Evolutionary conservation across 164 flowering plant species (phyloP).

Genomic region (Magnolia kwangsiensis): DNA sequence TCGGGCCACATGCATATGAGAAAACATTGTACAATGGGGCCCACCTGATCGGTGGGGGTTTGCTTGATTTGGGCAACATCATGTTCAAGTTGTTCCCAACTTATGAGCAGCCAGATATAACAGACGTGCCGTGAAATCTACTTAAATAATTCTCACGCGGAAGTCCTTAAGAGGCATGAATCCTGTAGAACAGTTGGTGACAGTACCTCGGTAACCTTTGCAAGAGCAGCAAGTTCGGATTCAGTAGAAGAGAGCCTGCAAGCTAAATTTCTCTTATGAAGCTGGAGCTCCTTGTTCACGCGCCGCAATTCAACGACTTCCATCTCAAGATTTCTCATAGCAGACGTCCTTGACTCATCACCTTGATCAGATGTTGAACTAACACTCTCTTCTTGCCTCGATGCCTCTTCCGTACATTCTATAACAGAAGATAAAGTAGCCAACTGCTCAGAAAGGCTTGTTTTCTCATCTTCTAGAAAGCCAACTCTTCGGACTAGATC

Average conservation of each 20-base stretch:
- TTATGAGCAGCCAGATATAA: too few relatives aligned
- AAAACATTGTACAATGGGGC: too few relatives aligned
- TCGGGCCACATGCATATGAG: too few relatives aligned
- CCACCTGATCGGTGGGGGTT: too few relatives aligned
- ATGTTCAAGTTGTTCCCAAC: too few relatives aligned
- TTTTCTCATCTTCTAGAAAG: constrained; percentile 48
- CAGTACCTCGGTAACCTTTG: constrained; percentile 61
- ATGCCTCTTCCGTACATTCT: constrained; percentile 24
- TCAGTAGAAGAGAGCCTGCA: constrained; percentile 59
- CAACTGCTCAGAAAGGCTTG: constrained; percentile 40
- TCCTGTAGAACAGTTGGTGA: not conserved
- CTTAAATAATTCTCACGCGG: too few relatives aligned
- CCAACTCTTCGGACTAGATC: constrained; percentile 34
- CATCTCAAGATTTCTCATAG: constrained; percentile 42
- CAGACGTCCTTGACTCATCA: not conserved
- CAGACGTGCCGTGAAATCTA: too few relatives aligned
- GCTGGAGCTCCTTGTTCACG: constrained; percentile 78
- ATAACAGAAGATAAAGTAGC: constrained; percentile 20
- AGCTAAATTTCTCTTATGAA: constrained; percentile 67
- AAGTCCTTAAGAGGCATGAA: not conserved
- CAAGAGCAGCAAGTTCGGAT: constrained; percentile 44
- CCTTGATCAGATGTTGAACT: constrained; percentile 2
- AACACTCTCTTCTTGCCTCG: constrained; percentile 17
- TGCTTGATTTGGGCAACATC: too few relatives aligned
- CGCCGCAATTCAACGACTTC: constrained; percentile 79